Evolutionary conservation across 352 stramenopile species (phyloP).

Genomic region (Pythium brassicae): DNA sequence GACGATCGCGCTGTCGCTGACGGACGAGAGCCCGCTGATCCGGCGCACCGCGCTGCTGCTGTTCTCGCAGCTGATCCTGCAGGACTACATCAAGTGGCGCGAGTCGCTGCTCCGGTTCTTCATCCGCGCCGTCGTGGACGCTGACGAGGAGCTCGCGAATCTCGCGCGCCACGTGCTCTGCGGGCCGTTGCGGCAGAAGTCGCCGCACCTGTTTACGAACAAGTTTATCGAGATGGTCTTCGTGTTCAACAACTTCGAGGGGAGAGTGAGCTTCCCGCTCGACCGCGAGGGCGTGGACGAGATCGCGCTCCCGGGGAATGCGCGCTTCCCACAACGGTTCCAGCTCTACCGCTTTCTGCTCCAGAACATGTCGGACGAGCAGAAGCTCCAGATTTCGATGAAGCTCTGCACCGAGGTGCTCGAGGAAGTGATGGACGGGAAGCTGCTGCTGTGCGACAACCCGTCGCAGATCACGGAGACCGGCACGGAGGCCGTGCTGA

Average conservation of each 20-base stretch:
- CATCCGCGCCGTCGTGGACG: conserved; percentile 91
- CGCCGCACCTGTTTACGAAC: conserved; percentile 93
- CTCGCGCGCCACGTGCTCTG: conserved; percentile 93
- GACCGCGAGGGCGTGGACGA: conserved; percentile 64
- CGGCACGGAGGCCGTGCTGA: conserved; percentile 85
- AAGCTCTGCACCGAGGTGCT: conserved; percentile 93
- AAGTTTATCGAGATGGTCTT: conserved; percentile 98
- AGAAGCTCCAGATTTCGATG: conserved; percentile 95
- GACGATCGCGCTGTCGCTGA: conserved; percentile 92
- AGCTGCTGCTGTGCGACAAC: conserved; percentile 64
- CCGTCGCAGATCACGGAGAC: conserved; percentile 78
- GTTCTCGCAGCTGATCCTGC: conserved; percentile 94
- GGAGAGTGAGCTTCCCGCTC: conserved; percentile 58
- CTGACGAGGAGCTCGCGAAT: conserved; percentile 90
- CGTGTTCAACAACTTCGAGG: conserved; percentile 90
- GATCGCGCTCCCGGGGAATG: conserved; percentile 51
- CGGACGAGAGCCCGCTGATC: conserved; percentile 85
- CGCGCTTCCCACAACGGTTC: conserved; percentile 61
- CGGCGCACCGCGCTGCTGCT: conserved; percentile 94
- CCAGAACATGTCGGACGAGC: conserved; percentile 93
- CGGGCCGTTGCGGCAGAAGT: conserved; percentile 88
- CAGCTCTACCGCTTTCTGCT: conserved; percentile 95
- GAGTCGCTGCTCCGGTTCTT: conserved; percentile 95
- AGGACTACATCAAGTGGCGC: conserved; percentile 99
- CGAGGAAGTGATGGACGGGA: conserved; percentile 84